phyloP scores from a whole-genome alignment of 345 rosid genomes.

The Populus deltoides region DNA sequence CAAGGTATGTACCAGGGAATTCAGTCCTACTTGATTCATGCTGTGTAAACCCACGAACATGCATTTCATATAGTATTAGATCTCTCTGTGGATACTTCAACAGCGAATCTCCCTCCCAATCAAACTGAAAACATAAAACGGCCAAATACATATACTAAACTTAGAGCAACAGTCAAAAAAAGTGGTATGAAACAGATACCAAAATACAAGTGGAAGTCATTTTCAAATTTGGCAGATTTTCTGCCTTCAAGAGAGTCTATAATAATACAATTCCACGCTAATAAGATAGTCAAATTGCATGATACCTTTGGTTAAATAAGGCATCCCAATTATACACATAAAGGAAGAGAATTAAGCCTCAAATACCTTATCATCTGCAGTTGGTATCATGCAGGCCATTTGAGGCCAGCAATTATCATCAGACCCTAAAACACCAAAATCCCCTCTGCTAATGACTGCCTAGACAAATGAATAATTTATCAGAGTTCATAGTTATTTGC shows the following conservation, averaged over 20 bases:
- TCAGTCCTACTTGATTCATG: conserved; percentile 75
- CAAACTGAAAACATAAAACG: conserved; percentile 59
- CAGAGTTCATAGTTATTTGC: background rate
- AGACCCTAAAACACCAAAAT: conserved; percentile 67
- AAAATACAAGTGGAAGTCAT: background rate
- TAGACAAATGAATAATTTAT: conserved; percentile 31
- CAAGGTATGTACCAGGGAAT: conserved; percentile 82
- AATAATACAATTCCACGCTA: background rate
- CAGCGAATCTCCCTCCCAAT: conserved; percentile 97
- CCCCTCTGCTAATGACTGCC: conserved; percentile 86
- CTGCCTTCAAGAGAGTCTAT: background rate
- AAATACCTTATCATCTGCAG: conserved; percentile 59
- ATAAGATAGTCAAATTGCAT: no score
- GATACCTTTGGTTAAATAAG: background rate
- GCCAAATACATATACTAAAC: conserved; percentile 5
- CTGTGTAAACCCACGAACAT: conserved; percentile 84
- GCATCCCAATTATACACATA: background rate
- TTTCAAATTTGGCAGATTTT: background rate
- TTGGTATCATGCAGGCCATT: conserved; percentile 86
- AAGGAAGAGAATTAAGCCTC: background rate
- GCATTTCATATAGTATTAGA: conserved; percentile 89
- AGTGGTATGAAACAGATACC: background rate
- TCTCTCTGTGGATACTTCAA: conserved; percentile 67
- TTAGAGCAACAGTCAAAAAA: background rate
- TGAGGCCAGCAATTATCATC: conserved; percentile 84